Percentiles rank a stretch among this genome's conserved stretches.
Conservation (phyloP, 805 yeast genomes). For the Hanseniaspora jakobsenii region DNA sequence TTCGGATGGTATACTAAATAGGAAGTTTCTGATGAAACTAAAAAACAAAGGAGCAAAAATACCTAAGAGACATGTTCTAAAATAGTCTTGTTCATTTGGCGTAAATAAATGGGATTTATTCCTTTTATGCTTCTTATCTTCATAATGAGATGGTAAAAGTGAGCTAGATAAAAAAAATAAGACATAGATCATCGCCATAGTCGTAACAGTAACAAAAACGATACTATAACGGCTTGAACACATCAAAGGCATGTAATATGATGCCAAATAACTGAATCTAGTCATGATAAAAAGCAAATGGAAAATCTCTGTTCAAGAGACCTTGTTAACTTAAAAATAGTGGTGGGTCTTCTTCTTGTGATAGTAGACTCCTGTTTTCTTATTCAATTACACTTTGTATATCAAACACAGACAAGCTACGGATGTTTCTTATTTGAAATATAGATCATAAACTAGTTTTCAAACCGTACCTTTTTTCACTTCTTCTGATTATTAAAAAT, state of each 20-base stretch:
- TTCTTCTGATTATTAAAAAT: too few species aligned
- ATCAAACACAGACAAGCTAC: too few species aligned
- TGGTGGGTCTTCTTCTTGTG: too few species aligned
- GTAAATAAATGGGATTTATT: slow-evolving; percentile 21
- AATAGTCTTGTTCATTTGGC: slow-evolving; percentile 32
- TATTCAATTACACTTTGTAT: too few species aligned
- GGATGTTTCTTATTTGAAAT: too few species aligned
- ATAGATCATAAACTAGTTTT: too few species aligned
- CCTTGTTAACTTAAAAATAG: too few species aligned
- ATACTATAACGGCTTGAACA: slow-evolving; percentile 25
- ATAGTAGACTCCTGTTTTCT: too few species aligned
- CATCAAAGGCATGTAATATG: slow-evolving; percentile 27
- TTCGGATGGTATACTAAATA: slow-evolving; percentile 24
- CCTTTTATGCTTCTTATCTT: slow-evolving; percentile 19
- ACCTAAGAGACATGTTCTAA: slow-evolving; percentile 30
- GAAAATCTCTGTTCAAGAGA: not conserved
- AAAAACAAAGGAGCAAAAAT: slow-evolving; percentile 28
- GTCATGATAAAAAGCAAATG: slow-evolving; percentile 20
- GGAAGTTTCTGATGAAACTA: slow-evolving; percentile 25
- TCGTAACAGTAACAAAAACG: slow-evolving; percentile 18
- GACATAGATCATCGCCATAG: slow-evolving; percentile 18
- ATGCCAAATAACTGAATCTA: slow-evolving; percentile 25
- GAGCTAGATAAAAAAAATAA: slow-evolving; percentile 21
- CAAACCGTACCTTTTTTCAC: too few species aligned
- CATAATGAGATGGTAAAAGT: slow-evolving; percentile 21